These are phyloP conservation scores for Cercospora sp. DNA, from an alignment of 2,329 filamentous ascomycete genomes.

Conservation along the genomic window DNA sequence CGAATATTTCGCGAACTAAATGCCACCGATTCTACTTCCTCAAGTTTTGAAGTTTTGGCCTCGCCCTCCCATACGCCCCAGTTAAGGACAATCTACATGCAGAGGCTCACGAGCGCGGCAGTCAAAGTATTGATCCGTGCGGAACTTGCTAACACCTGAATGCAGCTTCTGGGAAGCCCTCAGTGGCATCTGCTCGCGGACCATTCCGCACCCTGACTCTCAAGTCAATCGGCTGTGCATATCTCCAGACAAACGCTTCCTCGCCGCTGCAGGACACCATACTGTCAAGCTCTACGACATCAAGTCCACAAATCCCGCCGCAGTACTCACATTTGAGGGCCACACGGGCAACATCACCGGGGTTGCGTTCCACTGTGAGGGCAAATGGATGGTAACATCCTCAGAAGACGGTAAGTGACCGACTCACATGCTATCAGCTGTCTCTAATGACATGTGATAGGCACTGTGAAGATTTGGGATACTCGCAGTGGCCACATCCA, in stretches of 20 bases:
- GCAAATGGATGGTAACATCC: constrained; percentile 99
- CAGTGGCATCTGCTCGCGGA: constrained; percentile 95
- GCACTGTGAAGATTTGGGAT: constrained; percentile 94
- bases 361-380: constrained; percentile 96
- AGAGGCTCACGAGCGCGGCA: not conserved
- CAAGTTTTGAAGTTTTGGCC: not conserved
- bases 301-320: constrained; percentile 95
- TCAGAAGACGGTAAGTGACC: constrained; percentile 72
- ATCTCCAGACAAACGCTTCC: constrained; percentile 94
- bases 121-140: not conserved
- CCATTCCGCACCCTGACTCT: constrained; percentile 96
- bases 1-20: not conserved
- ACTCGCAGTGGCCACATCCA: constrained; percentile 83
- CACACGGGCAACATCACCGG: constrained; percentile 96
- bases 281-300: constrained; percentile 98
- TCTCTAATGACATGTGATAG: constrained; percentile 24
- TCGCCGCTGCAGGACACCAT: constrained; percentile 78
- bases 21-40: not conserved
- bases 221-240: constrained; percentile 98
- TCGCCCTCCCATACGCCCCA: not conserved
- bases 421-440: not conserved
- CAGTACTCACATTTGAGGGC: constrained; percentile 90
- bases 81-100: not conserved
- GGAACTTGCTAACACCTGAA: not conserved
- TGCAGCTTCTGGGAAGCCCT: constrained; percentile 95